Evolutionary conservation across 108 stramenopile species (phyloP), one percentile per base, ranked within the genome.

Genomic region (Thalassiosira profunda): DNA sequence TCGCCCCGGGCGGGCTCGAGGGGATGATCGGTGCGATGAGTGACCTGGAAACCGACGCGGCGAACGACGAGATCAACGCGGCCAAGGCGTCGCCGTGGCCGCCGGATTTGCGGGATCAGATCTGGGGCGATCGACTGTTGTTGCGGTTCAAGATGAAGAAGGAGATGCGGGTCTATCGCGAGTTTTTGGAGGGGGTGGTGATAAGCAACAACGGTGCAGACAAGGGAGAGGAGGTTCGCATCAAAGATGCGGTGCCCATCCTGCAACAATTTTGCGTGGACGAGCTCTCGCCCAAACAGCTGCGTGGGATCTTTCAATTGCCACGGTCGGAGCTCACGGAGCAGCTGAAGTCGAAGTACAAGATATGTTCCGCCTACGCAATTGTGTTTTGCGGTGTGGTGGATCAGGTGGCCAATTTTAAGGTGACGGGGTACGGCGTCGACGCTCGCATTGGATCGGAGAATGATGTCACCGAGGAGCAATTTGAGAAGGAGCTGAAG

Each of bases 21-120:
- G 89, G 82, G 0, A 17, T 96, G 48, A 90, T 96, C 34, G 45
- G 80, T 23, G 75, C 84, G 68, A 82, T 94, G 75, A 82, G 83
- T 4, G 93, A 96, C 61, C 73, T 96, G 17, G 90, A 96, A 59
- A 91, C 91, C 7, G 93, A 96, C 46, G 83, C 80, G 7, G 84
- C 72, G 14, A 82, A 84, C 21, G 69, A 61, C 5, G 96, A 96
- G 56, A 55, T 92, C 1, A 63, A 59, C 2, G 94, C 91, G 0
- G 52, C 85, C 42, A 80, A 79, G 4, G 36, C 40, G 18, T 70
- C 69, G 6, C 92, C 92, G 0, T 96, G 91, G 93, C 91, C 90
- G 2, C 60, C 69, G 18, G 86, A 92, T 37, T 87, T 92, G 90
- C 62, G 77, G 46, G 91, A 92, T 58, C 76, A 89, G 61, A 84